Percentiles rank a stretch among this genome's conserved stretches.
These are phyloP conservation scores for Botrytis squamosa DNA, from an alignment of 2,329 filamentous ascomycete species.

Conservation along the genomic window DNA sequence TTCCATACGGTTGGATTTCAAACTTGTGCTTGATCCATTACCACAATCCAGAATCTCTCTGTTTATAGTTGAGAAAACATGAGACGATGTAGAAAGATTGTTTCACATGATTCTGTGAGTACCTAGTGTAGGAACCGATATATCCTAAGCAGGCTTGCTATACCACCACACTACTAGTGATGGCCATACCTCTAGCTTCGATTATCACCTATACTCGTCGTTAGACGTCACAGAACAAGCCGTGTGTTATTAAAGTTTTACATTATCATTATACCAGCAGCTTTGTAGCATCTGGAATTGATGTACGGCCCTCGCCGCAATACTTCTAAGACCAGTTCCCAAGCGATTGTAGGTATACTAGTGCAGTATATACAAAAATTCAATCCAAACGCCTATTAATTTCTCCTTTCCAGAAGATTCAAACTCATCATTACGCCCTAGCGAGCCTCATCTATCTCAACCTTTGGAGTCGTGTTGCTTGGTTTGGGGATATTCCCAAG, in stretches of 20 bases:
- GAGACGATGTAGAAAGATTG: background rate
- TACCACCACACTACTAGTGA: background rate
- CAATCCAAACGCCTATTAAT: conserved; percentile 14
- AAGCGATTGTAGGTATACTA: conserved; percentile 22
- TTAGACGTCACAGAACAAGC: background rate
- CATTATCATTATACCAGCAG: conserved; percentile 27
- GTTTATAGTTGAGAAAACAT: background rate
- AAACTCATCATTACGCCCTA: conserved; percentile 36
- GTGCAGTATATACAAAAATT: conserved; percentile 19
- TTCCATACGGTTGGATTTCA: background rate
- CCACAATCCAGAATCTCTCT: background rate
- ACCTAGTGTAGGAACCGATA: background rate
- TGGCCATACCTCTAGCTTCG: background rate
- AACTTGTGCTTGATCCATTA: background rate
- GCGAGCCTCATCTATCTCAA: conserved; percentile 28
- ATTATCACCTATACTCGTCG: background rate
- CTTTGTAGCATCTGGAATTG: conserved; percentile 12
- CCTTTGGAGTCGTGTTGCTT: conserved; percentile 26
- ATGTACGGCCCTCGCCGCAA: conserved; percentile 17
- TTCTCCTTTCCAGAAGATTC: background rate
- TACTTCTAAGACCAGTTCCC: conserved; percentile 16
- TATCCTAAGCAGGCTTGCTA: background rate
- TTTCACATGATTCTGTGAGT: background rate
- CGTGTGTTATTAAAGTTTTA: conserved; percentile 5
- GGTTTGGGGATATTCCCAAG: conserved; percentile 57